These are phyloP conservation scores for Syncephalis fuscata DNA, from an alignment of 371 early-diverging fungal genomes.

Conservation along the genomic window DNA sequence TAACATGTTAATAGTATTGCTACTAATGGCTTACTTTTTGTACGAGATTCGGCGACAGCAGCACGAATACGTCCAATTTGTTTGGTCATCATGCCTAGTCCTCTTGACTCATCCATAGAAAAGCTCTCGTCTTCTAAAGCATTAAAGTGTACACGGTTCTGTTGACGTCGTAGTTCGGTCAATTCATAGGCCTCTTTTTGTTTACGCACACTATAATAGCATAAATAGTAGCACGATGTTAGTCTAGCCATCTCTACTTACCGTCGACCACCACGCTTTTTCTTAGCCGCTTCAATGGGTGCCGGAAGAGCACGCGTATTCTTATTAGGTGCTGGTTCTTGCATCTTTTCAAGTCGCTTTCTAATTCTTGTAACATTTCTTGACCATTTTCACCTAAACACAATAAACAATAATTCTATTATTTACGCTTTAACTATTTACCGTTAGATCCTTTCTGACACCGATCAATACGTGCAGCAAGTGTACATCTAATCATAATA, in stretches of 20 bases:
- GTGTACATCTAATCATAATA: slow-evolving; percentile 16
- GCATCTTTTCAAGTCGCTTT: slow-evolving; percentile 65
- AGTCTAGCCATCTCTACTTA: slow-evolving; percentile 8
- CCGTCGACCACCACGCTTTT: slow-evolving; percentile 75
- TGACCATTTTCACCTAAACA: slow-evolving; percentile 36
- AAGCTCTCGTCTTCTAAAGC: slow-evolving; percentile 79
- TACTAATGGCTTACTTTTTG: slow-evolving; percentile 44
- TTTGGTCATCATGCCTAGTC: slow-evolving; percentile 74
- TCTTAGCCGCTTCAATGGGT: slow-evolving; percentile 83
- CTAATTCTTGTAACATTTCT: slow-evolving; percentile 61
- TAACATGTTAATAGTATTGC: slow-evolving; percentile 3
- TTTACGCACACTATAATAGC: slow-evolving; percentile 42
- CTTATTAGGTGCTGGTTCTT: slow-evolving; percentile 77
- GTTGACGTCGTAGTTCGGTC: slow-evolving; percentile 79
- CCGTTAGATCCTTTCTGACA: slow-evolving; percentile 52
- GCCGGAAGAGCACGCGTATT: slow-evolving; percentile 76
- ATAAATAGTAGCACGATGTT: background rate
- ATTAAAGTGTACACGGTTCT: slow-evolving; percentile 86
- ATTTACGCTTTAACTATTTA: background rate
- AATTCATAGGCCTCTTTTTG: slow-evolving; percentile 67
- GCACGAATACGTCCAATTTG: slow-evolving; percentile 56
- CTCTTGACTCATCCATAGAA: slow-evolving; percentile 63
- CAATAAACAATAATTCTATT: background rate
- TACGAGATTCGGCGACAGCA: slow-evolving; percentile 32
- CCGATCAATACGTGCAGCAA: slow-evolving; percentile 85